Evolutionary conservation across 257 asterid genomes (phyloP).

Genomic region (Coffea eugenioides): DNA sequence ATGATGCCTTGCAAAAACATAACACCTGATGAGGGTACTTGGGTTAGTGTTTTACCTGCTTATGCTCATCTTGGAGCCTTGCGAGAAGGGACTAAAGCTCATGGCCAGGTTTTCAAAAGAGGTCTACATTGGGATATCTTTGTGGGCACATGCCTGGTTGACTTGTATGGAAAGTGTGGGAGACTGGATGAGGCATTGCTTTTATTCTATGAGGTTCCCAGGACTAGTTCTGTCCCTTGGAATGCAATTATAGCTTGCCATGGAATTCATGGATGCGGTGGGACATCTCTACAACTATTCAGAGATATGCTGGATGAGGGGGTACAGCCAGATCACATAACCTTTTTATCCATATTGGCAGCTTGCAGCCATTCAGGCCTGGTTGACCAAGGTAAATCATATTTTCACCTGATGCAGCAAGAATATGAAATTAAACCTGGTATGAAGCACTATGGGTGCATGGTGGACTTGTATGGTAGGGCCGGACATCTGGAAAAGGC

Average conservation of each 20-base stretch:
- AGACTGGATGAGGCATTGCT: slow-evolving; percentile 55
- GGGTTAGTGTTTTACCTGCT: slow-evolving; percentile 73
- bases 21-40: slow-evolving; percentile 60
- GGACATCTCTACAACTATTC: slow-evolving; percentile 53
- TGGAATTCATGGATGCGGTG: slow-evolving; percentile 74
- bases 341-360: slow-evolving; percentile 60
- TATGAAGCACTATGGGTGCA: slow-evolving; percentile 42
- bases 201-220: slow-evolving; percentile 49
- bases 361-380: slow-evolving; percentile 84
- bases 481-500: slow-evolving; percentile 50
- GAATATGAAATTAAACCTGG: slow-evolving; percentile 53
- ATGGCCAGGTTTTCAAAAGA: slow-evolving; percentile 51
- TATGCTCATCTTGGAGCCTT: slow-evolving; percentile 78
- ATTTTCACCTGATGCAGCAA: slow-evolving; percentile 58
- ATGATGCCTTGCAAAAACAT: slow-evolving; percentile 42
- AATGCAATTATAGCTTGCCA: slow-evolving; percentile 70
- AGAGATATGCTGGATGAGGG: slow-evolving; percentile 52
- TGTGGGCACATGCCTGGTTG: slow-evolving; percentile 72
- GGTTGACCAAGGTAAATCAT: slow-evolving; percentile 64
- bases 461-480: slow-evolving; percentile 57
- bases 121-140: slow-evolving; percentile 52
- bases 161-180: slow-evolving; percentile 82
- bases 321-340: slow-evolving; percentile 69
- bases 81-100: slow-evolving; percentile 65
- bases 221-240: slow-evolving; percentile 55